These are phyloP conservation scores for Areca catechu DNA, from an alignment of 176 grass and related monocot genomes.

Conservation along the genomic window DNA sequence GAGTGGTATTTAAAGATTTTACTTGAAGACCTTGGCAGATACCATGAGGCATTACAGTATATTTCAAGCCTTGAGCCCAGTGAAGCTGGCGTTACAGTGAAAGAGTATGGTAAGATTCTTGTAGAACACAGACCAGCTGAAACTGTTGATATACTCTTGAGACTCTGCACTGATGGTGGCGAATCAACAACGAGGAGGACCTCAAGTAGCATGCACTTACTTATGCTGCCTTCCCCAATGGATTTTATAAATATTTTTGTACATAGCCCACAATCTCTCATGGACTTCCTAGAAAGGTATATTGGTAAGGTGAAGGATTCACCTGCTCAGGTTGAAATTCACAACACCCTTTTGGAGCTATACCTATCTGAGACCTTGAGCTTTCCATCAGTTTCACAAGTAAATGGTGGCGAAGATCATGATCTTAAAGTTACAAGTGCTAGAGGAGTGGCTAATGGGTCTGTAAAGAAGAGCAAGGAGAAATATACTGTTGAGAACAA, in stretches of 20 bases:
- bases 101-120: slow-evolving; percentile 98
- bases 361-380: slow-evolving; percentile 80
- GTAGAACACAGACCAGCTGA: slow-evolving; percentile 78
- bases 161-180: slow-evolving; percentile 53
- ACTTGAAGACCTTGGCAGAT: slow-evolving; percentile 94
- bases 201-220: slow-evolving; percentile 37
- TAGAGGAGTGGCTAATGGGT: slow-evolving; percentile 41
- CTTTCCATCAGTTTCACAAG: slow-evolving; percentile 67
- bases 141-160: slow-evolving; percentile 84
- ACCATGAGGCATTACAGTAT: slow-evolving; percentile 82
- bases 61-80: slow-evolving; percentile 86
- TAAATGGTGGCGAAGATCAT: slow-evolving; percentile 44
- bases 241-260: slow-evolving; percentile 98
- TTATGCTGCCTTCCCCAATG: slow-evolving; percentile 86
- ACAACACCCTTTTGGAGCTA: slow-evolving; percentile 92
- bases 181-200: slow-evolving; percentile 42
- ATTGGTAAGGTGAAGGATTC: slow-evolving; percentile 67
- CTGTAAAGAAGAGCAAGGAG: slow-evolving; percentile 27
- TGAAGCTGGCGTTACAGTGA: slow-evolving; percentile 83
- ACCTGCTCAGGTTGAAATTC: slow-evolving; percentile 79
- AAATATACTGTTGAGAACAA: slow-evolving; percentile 31
- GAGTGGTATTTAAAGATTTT: slow-evolving; percentile 98
- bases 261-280: slow-evolving; percentile 72
- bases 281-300: slow-evolving; percentile 96
- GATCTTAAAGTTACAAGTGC: slow-evolving; percentile 37